A percentile compares a stretch with the other conserved stretches of the same genome.
Evolutionary conservation across 768 basidiomycete genomes (phyloP).

Genomic region (Neoboletus brunneissimus): DNA sequence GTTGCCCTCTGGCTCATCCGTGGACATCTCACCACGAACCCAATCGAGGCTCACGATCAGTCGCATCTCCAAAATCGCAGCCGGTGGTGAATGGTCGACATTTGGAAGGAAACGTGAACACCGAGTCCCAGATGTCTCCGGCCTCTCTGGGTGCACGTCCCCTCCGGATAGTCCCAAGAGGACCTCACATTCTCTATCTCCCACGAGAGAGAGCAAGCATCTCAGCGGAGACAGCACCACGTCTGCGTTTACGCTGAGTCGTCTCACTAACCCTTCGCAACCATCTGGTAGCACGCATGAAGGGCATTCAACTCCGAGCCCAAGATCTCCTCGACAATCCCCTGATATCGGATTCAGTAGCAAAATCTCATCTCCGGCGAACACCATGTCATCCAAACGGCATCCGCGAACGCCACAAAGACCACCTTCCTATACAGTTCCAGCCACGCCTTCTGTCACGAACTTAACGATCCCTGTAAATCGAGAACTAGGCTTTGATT

Average conservation of each 20-base stretch:
- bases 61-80: slow-evolving; percentile 19
- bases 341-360: slow-evolving; percentile 18
- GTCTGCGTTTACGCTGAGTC: slow-evolving; percentile 22
- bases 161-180: slow-evolving; percentile 11
- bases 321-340: slow-evolving; percentile 21
- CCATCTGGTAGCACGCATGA: slow-evolving; percentile 10
- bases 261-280: slow-evolving; percentile 17
- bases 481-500: slow-evolving; percentile 28
- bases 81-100: slow-evolving; percentile 34
- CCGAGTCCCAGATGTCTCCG: slow-evolving; percentile 12
- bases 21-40: slow-evolving; percentile 12
- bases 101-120: slow-evolving; percentile 32
- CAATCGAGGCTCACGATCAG: slow-evolving; percentile 10
- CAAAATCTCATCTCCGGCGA: slow-evolving; percentile 31
- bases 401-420: slow-evolving; percentile 27
- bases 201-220: slow-evolving; percentile 14
- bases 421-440: slow-evolving; percentile 20
- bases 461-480: slow-evolving; percentile 29
- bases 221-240: slow-evolving; percentile 14
- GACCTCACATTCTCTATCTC: slow-evolving; percentile 20
- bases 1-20: background rate
- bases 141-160: slow-evolving; percentile 12
- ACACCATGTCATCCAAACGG: slow-evolving; percentile 27
- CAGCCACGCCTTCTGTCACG: slow-evolving; percentile 11
- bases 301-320: slow-evolving; percentile 7